These are phyloP conservation scores for Erodium texanum DNA, from an alignment of 441 rosid genomes.

Conservation along the genomic window DNA sequence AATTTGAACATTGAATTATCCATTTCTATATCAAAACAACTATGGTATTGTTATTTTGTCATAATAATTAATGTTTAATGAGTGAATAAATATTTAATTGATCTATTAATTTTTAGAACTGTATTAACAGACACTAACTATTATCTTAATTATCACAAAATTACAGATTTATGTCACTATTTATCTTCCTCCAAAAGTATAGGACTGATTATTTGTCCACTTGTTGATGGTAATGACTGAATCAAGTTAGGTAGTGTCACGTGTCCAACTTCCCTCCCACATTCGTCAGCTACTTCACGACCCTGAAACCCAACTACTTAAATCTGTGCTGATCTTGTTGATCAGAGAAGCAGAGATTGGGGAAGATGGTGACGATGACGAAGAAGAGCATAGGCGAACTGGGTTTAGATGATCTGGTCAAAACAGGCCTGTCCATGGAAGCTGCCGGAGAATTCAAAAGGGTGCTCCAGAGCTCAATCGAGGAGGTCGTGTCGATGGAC, in stretches of 20 bases:
- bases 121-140: too few species aligned
- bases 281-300: background rate
- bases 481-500: constrained; percentile 16
- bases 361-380: constrained; percentile 16
- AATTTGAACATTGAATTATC: too few species aligned
- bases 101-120: too few species aligned
- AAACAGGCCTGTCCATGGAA: constrained; percentile 40
- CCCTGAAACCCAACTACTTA: background rate
- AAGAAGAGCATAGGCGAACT: constrained; percentile 37
- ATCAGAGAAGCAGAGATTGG: background rate
- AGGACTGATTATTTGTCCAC: too few species aligned
- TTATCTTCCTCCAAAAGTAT: too few species aligned
- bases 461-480: constrained; percentile 15
- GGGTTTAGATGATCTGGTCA: constrained; percentile 38
- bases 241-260: background rate
- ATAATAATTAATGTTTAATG: too few species aligned
- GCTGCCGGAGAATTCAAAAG: constrained; percentile 38
- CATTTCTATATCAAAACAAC: too few species aligned
- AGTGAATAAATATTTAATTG: too few species aligned
- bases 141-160: too few species aligned
- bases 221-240: background rate
- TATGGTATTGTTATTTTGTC: too few species aligned
- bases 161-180: too few species aligned
- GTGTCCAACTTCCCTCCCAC: constrained; percentile 1
- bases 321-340: background rate